Evolutionary conservation across 148 eudicot genomes (phyloP), one percentile per base, ranked within the genome.

Genomic region (Beta vulgaris): DNA sequence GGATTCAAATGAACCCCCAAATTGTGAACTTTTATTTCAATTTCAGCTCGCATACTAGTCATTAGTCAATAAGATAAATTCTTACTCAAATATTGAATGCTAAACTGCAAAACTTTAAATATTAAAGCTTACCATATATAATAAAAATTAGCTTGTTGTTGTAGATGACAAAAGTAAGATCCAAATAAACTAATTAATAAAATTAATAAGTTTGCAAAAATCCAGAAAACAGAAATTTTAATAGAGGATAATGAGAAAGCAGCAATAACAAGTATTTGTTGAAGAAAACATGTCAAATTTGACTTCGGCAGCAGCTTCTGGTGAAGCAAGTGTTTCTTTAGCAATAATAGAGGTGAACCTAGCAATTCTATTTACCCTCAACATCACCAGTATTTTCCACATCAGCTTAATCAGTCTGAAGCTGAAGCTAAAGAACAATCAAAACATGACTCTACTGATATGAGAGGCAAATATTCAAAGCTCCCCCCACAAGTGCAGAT

Each of bases 251-350:
- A 80, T 86, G 84, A 88, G n/a, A 19, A 23, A 89, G 31, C 83
- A 85, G 54, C 88, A 84, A 51, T 76, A 80, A 57, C 78, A 78
- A 40, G 61, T 48, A n/a, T 72, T 73, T 58, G 40, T 77, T 44
- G 95, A 92, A 57, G 97, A 90, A 57, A 92, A 87, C 78, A 74
- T 88, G 87, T 91, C 97, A 19, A 89, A 91, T 85, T 80, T 92
- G 77, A 92, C 91, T 49, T 87, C 79, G 39, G 79, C 95, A n/a
- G n/a, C n/a, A 44, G 90, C 87, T 32, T 90, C 92, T 73, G 84
- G 83, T 31, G 95, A 88, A 70, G 90, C 88, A 43, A 88, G 86
- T 81, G 83, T 65, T 65, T 85, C 85, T 51, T 84, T 10, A 69
- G 61, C 31, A 72, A 64, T 71, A 85, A 72, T 75, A 80, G 69